Base-by-base conservation (phyloP, 2,329 filamentous ascomycete species). In the Curvularia hawaiiensis region DNA sequence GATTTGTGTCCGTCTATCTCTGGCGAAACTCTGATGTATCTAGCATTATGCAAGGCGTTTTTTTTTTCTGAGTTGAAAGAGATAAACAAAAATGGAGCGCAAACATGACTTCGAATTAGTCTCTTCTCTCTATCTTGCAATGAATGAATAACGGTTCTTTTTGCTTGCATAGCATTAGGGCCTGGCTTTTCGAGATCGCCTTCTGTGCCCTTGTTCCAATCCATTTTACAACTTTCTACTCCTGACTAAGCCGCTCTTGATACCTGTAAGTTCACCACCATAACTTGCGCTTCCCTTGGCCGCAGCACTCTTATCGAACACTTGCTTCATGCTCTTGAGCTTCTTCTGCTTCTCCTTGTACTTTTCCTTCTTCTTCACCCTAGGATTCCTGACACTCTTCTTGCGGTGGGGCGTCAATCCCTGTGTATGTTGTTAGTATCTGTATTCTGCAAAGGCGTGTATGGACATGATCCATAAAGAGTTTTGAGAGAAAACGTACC, bases 341-440 rank as follows among this genome's bases (percentile, higher is more conserved):
- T 98, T 97, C 90, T 97, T 98, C 85, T 94, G 90, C 85, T 96
- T 97, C 77, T 92, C 90, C 74, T 96, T 92, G 77, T 87, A 99
- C 86, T 92, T 92, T 87, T 92, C 92, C 79, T 92, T 88, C 89
- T 97, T 98, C 89, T 98, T 99, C 64, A 98, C 94, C 76, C 95
- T 84, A 35, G 95, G 93, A 80, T 99, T 99, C 62, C 94, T 84
- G 57, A 92, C 90, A 68, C 96, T 93, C 87, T 99, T 98, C 84
- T 90, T 96, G 63, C 94, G 84, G 78, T 90, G 89, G 46, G 93
- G 92, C 58, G 91, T 88, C 62, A 99, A 80, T 31, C 54, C 52
- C 11, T 1, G 2, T 2, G 10, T 26, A 10, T 31, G 2, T 28
- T 31, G 22, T 56, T 44, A 56, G 50, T 35, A 18, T 10, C 6